Evolutionary conservation across 1,284 basidiomycete genomes (phyloP).

Genomic region (Cutaneotrichosporon cavernicola): DNA sequence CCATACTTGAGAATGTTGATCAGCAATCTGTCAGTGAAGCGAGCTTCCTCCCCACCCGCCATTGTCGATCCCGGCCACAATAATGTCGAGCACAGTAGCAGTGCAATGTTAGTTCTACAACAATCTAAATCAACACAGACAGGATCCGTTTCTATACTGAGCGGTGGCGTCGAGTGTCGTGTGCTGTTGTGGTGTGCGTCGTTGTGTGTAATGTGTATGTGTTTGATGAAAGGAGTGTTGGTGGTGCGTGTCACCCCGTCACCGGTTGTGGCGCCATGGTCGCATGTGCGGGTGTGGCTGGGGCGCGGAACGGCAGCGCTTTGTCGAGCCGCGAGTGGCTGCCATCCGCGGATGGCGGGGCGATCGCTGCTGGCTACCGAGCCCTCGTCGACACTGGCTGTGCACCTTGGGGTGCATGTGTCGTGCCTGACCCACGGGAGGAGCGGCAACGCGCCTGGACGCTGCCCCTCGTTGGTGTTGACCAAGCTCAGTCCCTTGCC

Average conservation of each 20-base stretch:
- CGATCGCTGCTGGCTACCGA: background rate
- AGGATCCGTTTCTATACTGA: background rate
- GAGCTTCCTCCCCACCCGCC: background rate
- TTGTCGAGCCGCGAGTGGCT: background rate
- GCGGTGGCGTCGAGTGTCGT: background rate
- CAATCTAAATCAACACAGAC: slow-evolving; percentile 6
- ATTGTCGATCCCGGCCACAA: background rate
- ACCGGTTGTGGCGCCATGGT: background rate
- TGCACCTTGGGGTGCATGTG: background rate
- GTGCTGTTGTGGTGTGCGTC: background rate
- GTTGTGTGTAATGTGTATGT: background rate
- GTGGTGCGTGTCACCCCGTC: background rate
- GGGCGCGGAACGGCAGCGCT: background rate
- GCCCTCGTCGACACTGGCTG: background rate
- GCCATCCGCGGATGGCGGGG: background rate
- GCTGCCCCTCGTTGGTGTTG: background rate
- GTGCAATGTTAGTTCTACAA: slow-evolving; percentile 10
- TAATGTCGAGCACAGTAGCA: background rate
- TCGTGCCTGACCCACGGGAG: background rate
- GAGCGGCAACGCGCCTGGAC: background rate
- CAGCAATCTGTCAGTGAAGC: background rate
- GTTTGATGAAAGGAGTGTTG: slow-evolving; percentile 1
- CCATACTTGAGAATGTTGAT: background rate
- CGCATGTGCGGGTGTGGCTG: background rate
- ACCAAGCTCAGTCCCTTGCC: background rate